phyloP scores from a whole-genome alignment of 2,329 filamentous ascomycete species.

The Trichophyton benhamiae region DNA sequence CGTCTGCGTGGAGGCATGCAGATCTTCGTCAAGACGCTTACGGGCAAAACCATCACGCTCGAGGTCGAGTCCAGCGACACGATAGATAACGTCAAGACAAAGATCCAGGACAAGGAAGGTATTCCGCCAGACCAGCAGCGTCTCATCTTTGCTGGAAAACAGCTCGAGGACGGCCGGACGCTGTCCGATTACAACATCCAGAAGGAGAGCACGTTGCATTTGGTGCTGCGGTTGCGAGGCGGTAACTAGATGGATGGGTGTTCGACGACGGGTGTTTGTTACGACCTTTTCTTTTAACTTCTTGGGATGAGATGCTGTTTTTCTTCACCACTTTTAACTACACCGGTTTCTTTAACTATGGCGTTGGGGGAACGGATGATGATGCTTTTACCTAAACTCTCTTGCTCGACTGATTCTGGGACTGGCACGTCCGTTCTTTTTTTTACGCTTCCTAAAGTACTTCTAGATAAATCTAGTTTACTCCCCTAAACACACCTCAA shows the following conservation, averaged over 20 bases:
- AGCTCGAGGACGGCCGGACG: slow-evolving; percentile 83
- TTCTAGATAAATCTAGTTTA: no score
- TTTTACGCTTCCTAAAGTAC: background rate
- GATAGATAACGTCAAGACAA: slow-evolving; percentile 87
- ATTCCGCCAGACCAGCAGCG: slow-evolving; percentile 93
- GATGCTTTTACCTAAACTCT: no score
- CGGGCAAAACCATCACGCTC: slow-evolving; percentile 84
- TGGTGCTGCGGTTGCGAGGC: slow-evolving; percentile 62
- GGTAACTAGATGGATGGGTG: slow-evolving; percentile 36
- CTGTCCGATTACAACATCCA: slow-evolving; percentile 95
- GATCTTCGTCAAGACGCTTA: slow-evolving; percentile 47
- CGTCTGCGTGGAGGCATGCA: slow-evolving; percentile 72
- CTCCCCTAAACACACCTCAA: background rate
- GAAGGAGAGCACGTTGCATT: slow-evolving; percentile 71
- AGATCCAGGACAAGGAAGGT: slow-evolving; percentile 72
- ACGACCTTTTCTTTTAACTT: background rate
- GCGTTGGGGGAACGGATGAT: slow-evolving; percentile 3
- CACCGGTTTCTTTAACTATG: background rate
- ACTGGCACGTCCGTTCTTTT: slow-evolving; percentile 42
- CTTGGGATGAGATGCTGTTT: background rate
- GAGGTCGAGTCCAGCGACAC: slow-evolving; percentile 84
- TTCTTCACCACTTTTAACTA: background rate
- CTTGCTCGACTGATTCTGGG: background rate
- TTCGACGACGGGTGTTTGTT: background rate
- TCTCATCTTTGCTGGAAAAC: slow-evolving; percentile 86